Evolutionary conservation across 2,329 filamentous ascomycete genomes (phyloP).

Genomic region (Elsinoe necatrix): DNA sequence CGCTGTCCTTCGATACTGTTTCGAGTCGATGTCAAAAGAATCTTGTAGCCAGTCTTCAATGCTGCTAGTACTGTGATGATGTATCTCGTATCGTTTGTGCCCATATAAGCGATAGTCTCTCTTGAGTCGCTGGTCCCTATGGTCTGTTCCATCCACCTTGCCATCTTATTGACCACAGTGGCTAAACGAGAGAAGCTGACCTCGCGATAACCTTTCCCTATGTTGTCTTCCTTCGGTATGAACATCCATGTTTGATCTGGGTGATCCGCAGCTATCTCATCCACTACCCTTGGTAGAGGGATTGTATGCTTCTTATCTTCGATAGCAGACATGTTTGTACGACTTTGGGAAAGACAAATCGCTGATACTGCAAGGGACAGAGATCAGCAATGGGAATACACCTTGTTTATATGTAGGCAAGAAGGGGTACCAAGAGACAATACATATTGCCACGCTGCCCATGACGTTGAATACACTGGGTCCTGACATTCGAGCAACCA

Average conservation of each 20-base stretch:
- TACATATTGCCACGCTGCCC: not conserved
- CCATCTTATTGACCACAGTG: conserved; percentile 19
- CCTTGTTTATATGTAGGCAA: not conserved
- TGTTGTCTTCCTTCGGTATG: conserved; percentile 18
- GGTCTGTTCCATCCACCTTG: conserved; percentile 19
- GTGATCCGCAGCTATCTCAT: conserved; percentile 19
- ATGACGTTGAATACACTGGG: not conserved
- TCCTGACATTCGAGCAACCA: not conserved
- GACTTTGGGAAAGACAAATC: not conserved
- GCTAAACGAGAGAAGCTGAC: conserved; percentile 20
- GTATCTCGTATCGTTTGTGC: conserved; percentile 22
- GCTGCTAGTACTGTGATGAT: conserved; percentile 20
- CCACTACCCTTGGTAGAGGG: conserved; percentile 19
- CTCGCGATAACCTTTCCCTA: conserved; percentile 21
- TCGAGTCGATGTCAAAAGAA: conserved; percentile 18
- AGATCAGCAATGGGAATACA: not conserved
- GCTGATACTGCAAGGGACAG: not conserved
- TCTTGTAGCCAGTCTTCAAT: conserved; percentile 24
- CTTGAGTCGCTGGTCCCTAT: conserved; percentile 17
- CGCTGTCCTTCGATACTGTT: conserved; percentile 18
- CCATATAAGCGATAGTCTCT: conserved; percentile 22
- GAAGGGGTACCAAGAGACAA: not conserved
- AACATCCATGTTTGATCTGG: conserved; percentile 21
- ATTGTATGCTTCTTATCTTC: conserved; percentile 4
- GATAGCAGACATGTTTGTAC: not conserved